These are phyloP conservation scores for Chrysoporthe puriensis DNA, from an alignment of 2,329 filamentous ascomycete species.

Conservation along the genomic window DNA sequence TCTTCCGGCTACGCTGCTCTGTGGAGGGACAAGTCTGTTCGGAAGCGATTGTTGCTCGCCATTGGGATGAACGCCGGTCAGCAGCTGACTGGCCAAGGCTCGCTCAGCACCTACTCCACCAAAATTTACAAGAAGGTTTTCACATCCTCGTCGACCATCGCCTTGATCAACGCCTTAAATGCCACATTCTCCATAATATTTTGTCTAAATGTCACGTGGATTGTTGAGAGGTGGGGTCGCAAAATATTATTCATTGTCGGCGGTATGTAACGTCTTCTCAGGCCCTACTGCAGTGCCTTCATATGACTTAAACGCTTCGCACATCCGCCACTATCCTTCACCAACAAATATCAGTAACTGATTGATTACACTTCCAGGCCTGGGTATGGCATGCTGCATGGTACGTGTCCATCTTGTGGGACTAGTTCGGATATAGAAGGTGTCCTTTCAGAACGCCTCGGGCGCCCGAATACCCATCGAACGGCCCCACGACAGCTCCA, in stretches of 20 bases:
- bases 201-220: slow-evolving; percentile 74
- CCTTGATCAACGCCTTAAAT: slow-evolving; percentile 75
- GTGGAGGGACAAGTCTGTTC: slow-evolving; percentile 70
- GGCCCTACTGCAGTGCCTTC: not conserved
- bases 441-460: not conserved
- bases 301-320: not conserved
- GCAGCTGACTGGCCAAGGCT: slow-evolving; percentile 75
- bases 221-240: slow-evolving; percentile 71
- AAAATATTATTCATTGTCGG: slow-evolving; percentile 71
- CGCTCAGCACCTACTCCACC: slow-evolving; percentile 74
- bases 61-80: slow-evolving; percentile 71
- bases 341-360: not conserved
- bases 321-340: not conserved
- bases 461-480: too few relatives aligned
- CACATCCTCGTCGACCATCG: slow-evolving; percentile 60
- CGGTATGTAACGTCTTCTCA: slow-evolving; percentile 39
- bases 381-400: slow-evolving; percentile 74
- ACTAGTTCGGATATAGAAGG: not conserved
- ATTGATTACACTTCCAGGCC: slow-evolving; percentile 18
- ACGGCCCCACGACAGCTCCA: not conserved
- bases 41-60: slow-evolving; percentile 68
- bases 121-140: slow-evolving; percentile 75
- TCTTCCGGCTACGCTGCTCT: slow-evolving; percentile 65
- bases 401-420: not conserved
- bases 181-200: slow-evolving; percentile 74